Evolutionary conservation across 345 rosid genomes (phyloP).

Genomic region (Populus tremula): DNA sequence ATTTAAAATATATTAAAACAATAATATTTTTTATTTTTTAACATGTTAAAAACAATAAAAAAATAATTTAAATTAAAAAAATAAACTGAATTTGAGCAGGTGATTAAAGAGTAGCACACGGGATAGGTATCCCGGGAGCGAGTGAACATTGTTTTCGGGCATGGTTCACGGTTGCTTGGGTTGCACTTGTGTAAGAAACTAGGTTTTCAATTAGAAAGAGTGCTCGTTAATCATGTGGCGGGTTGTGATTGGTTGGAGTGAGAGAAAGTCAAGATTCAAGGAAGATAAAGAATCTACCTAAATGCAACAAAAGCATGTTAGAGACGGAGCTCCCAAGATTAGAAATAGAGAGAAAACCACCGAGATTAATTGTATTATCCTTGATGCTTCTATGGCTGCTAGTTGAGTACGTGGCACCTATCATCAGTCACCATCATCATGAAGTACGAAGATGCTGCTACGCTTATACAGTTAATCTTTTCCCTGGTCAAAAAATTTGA

Average conservation of each 20-base stretch:
- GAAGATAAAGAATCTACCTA: neutral
- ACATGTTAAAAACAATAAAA: no score
- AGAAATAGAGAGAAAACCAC: neutral
- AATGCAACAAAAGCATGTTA: neutral
- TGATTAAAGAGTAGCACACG: no score
- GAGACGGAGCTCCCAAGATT: neutral
- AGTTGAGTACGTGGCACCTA: no score
- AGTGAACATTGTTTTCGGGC: neutral
- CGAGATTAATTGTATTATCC: neutral
- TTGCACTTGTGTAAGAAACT: neutral
- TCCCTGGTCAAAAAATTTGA: no score
- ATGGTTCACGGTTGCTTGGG: neutral
- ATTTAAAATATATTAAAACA: no score
- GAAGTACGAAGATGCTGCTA: no score
- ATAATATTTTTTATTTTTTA: no score
- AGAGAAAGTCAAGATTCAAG: neutral
- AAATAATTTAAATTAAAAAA: no score
- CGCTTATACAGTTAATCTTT: no score
- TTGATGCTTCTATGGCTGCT: no score
- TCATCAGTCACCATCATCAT: no score
- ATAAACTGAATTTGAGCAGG: no score
- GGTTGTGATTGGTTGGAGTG: neutral
- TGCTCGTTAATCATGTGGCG: neutral
- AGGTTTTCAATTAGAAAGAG: neutral
- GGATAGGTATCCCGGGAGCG: neutral